These are phyloP conservation scores for Taxillus chinensis DNA, from an alignment of 164 flowering plant species.

Conservation along the genomic window DNA sequence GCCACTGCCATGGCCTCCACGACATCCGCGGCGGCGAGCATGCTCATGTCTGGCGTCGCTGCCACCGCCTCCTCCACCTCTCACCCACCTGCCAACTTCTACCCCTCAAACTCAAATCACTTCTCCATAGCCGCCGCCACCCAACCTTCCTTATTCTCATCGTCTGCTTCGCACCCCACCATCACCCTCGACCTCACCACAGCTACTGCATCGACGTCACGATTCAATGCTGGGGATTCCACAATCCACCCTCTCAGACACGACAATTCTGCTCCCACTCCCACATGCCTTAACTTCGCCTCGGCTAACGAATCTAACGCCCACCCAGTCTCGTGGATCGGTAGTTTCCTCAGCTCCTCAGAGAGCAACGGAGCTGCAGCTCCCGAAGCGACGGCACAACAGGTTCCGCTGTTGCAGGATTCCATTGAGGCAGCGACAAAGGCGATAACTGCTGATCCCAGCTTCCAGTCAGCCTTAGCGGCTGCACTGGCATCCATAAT, in stretches of 20 bases:
- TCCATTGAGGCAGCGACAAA: slow-evolving; percentile 71
- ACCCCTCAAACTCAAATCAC: slow-evolving; percentile 28
- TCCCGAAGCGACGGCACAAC: not conserved
- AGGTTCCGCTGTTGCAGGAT: slow-evolving; percentile 13
- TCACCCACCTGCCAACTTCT: slow-evolving; percentile 26
- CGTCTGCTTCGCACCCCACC: slow-evolving; percentile 58
- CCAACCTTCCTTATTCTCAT: slow-evolving; percentile 39
- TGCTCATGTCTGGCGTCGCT: slow-evolving; percentile 53
- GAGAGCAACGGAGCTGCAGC: no score
- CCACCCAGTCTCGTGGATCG: slow-evolving; percentile 30
- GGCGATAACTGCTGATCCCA: slow-evolving; percentile 79
- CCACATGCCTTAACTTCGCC: slow-evolving; percentile 56
- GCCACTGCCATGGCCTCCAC: slow-evolving; percentile 96
- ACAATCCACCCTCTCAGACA: slow-evolving; percentile 22
- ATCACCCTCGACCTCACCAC: slow-evolving; percentile 90
- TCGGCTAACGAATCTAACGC: slow-evolving; percentile 30
- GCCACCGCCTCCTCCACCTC: slow-evolving; percentile 26
- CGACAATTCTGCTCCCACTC: slow-evolving; percentile 4
- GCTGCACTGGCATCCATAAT: slow-evolving; percentile 76
- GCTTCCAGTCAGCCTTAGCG: slow-evolving; percentile 65
- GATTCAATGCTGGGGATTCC: slow-evolving; percentile 23
- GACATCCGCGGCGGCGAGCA: slow-evolving; percentile 85
- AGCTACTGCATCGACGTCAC: slow-evolving; percentile 30
- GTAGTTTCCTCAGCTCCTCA: slow-evolving; percentile 16
- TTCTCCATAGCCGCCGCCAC: slow-evolving; percentile 40